phyloP scores from a whole-genome alignment of 2,329 filamentous ascomycete genomes.

The Cucurbitaria berberidis region DNA sequence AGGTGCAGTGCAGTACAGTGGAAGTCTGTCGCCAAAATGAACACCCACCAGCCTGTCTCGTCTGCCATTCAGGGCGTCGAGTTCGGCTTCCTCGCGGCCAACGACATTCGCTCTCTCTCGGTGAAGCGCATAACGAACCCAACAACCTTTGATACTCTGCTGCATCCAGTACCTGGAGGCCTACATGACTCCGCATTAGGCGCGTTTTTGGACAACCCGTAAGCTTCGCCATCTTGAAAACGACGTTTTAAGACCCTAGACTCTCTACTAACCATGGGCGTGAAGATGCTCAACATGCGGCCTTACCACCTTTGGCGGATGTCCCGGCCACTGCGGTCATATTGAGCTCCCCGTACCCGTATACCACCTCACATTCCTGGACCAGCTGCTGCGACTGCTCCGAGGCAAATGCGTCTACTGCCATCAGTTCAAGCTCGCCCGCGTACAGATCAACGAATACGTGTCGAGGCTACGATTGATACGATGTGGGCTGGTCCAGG shows the following conservation, averaged over 20 bases:
- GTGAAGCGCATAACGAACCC: slow-evolving; percentile 94
- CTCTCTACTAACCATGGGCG: slow-evolving; percentile 11
- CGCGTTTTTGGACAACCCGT: slow-evolving; percentile 85
- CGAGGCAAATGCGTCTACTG: slow-evolving; percentile 92
- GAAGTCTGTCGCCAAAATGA: slow-evolving; percentile 41
- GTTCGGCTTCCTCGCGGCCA: slow-evolving; percentile 81
- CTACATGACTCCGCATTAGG: slow-evolving; percentile 92
- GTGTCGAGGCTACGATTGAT: slow-evolving; percentile 84
- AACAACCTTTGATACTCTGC: slow-evolving; percentile 88
- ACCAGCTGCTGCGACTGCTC: slow-evolving; percentile 84
- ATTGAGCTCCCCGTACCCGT: slow-evolving; percentile 92
- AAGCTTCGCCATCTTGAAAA: slow-evolving; percentile 47
- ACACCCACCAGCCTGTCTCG: slow-evolving; percentile 73
- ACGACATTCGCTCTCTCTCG: slow-evolving; percentile 86
- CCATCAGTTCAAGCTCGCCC: slow-evolving; percentile 80
- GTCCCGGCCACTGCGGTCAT: slow-evolving; percentile 92
- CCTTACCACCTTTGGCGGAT: slow-evolving; percentile 73
- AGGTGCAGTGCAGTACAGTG: slow-evolving; percentile 20
- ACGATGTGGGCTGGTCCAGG: slow-evolving; percentile 79
- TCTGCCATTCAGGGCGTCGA: slow-evolving; percentile 86
- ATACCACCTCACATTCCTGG: slow-evolving; percentile 96
- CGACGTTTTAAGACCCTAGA: neutral
- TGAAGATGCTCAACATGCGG: slow-evolving; percentile 89
- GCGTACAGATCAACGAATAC: slow-evolving; percentile 77
- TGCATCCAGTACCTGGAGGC: slow-evolving; percentile 88